phyloP scores from a whole-genome alignment of 352 stramenopile species.

The Thalassiosira gravida region DNA sequence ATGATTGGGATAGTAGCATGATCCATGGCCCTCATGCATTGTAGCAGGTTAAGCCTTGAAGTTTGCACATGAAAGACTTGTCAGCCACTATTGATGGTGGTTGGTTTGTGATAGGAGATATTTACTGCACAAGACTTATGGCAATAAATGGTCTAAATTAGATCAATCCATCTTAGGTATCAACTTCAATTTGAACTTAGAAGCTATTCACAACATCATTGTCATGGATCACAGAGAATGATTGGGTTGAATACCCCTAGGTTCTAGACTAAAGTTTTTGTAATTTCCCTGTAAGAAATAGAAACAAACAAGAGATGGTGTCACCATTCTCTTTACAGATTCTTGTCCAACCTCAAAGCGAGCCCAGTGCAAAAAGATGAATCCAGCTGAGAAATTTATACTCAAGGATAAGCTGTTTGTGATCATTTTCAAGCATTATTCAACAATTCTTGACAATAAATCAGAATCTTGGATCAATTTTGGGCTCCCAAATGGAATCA shows the following conservation, averaged over 20 bases:
- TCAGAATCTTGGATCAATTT: slow-evolving; percentile 59
- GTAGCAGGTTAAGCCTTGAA: no score
- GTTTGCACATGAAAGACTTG: no score
- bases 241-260: slow-evolving; percentile 58
- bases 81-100: neutral
- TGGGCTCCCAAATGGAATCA: slow-evolving; percentile 57
- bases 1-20: no score
- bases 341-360: slow-evolving; percentile 3
- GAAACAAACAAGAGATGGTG: slow-evolving; percentile 36
- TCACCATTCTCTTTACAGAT: slow-evolving; percentile 33
- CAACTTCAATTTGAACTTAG: slow-evolving; percentile 12
- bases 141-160: slow-evolving; percentile 1
- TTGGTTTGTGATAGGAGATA: neutral
- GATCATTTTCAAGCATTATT: slow-evolving; percentile 36
- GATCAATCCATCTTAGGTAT: no score
- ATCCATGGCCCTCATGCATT: no score
- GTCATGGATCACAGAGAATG: neutral
- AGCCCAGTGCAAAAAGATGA: slow-evolving; percentile 1
- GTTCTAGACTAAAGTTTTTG: slow-evolving; percentile 31
- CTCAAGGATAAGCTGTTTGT: slow-evolving; percentile 48
- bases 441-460: slow-evolving; percentile 1
- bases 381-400: neutral
- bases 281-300: slow-evolving; percentile 37
- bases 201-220: slow-evolving; percentile 26
- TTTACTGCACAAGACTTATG: neutral